Evolutionary conservation across 1,284 basidiomycete species (phyloP), one percentile per base, ranked within the genome.

Genomic region (Trichosporon sp.): DNA sequence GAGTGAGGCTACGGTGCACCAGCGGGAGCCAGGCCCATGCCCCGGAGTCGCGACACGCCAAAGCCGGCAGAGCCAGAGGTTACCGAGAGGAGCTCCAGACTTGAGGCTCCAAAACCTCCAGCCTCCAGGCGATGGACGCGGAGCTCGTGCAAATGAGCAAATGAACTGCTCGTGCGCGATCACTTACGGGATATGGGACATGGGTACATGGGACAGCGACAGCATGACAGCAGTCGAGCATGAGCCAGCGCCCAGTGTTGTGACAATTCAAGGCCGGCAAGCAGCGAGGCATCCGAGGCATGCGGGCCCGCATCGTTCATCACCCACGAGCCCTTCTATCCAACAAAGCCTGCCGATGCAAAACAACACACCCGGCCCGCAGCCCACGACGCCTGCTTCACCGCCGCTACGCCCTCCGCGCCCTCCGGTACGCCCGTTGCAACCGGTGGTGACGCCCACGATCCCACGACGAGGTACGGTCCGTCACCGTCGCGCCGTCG

Each of bases 151-250:
- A 26, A 54, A 54, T 54, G 11, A 46, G 51, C 21, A 26, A 54
- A 54, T 54, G 51, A 54, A 54, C 21, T 54, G 51, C 51, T 54
- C 51, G 51, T 54, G 51, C 51, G 51, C 51, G 51, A 54, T 54
- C 51, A 16, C 21, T 54, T 54, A 10, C 51, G 48, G 48, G 26
- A 26, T 26, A 26, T 26, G 26, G 26, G 26, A 26, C 26, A 26
- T 26, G 26, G 26, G 26, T 26, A 26, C 26, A 26, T 26, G 26
- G 26, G 26, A 26, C 26, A 26, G 26, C 26, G 26, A 26, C 26
- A 26, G 26, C 26, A 26, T 26, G 21, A 54, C 51, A 21, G 19
- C 51, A 54, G 19, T 8, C 19, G 51, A 26, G 51, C 51, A 21
- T 19, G 21, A 54, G 51, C 51, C n/a, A 10, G 7, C 5, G 51